Evolutionary conservation across 2,329 filamentous ascomycete species (phyloP).

Genomic region (Acephala macrosclerotiorum): DNA sequence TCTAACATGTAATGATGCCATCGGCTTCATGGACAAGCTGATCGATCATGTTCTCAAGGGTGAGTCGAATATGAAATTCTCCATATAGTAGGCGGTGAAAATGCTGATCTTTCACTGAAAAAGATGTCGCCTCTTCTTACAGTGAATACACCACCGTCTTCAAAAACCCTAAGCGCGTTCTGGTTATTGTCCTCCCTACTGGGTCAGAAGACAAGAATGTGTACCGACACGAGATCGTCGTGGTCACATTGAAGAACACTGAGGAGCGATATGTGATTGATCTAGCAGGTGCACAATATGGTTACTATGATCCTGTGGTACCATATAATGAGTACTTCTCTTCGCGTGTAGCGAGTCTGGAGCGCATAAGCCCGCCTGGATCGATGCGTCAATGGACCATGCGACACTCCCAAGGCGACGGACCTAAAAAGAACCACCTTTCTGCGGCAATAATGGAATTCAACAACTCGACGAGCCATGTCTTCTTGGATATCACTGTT

Average conservation of each 20-base stretch:
- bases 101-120: not conserved
- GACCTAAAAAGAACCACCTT: not conserved
- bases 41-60: constrained; percentile 2
- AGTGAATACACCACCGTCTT: not conserved
- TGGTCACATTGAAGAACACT: not conserved
- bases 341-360: not conserved
- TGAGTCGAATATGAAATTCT: not conserved
- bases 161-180: not conserved
- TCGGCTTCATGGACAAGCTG: not conserved
- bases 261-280: not conserved
- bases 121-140: not conserved
- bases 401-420: not conserved
- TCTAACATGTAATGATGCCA: not conserved
- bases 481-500: not conserved
- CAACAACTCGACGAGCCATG: not conserved
- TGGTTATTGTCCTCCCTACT: no score
- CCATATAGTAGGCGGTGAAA: not conserved
- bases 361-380: not conserved
- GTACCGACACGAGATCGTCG: not conserved
- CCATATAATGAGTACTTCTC: not conserved
- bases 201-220: not conserved
- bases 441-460: not conserved
- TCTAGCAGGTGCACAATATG: constrained; percentile 1
- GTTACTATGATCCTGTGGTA: not conserved
- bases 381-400: not conserved